A percentile compares a stretch with the other conserved stretches of the same genome.
phyloP scores from a whole-genome alignment of 306 rosid species.

The Quercus parvula region DNA sequence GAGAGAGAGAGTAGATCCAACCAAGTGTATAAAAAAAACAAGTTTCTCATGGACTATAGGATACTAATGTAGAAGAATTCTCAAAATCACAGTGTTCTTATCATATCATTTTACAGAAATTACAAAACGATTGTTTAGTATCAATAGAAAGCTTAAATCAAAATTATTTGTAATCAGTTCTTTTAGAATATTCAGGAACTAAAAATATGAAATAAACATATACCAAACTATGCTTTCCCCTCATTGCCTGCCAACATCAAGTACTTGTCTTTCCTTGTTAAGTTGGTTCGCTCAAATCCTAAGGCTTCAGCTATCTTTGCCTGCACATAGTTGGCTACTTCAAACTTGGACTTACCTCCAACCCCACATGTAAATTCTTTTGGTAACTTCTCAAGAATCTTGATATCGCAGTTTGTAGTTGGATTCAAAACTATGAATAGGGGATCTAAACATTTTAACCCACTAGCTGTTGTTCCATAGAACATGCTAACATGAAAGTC shows the following conservation, averaged over 20 bases:
- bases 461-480: not conserved
- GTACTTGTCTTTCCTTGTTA: slow-evolving; percentile 4
- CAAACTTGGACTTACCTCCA: not conserved
- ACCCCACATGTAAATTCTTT: not conserved
- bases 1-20: too few species aligned
- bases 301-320: not conserved
- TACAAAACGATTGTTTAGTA: too few species aligned
- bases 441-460: not conserved
- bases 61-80: too few species aligned
- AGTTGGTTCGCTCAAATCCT: not conserved
- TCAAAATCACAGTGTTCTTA: too few species aligned
- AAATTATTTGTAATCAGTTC: too few species aligned
- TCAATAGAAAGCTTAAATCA: too few species aligned
- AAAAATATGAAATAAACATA: not conserved
- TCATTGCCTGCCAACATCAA: slow-evolving; percentile 4
- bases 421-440: not conserved
- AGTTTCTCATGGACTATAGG: too few species aligned
- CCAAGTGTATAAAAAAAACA: too few species aligned
- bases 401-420: not conserved
- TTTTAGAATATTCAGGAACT: not conserved
- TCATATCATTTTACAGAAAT: too few species aligned
- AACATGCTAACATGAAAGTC: not conserved
- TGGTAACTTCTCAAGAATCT: not conserved
- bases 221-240: not conserved
- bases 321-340: slow-evolving; percentile 3